A percentile compares a stretch with the other conserved stretches of the same genome.
These are phyloP conservation scores for Clonostachys byssicola DNA, from an alignment of 2,329 filamentous ascomycete species.

Conservation along the genomic window DNA sequence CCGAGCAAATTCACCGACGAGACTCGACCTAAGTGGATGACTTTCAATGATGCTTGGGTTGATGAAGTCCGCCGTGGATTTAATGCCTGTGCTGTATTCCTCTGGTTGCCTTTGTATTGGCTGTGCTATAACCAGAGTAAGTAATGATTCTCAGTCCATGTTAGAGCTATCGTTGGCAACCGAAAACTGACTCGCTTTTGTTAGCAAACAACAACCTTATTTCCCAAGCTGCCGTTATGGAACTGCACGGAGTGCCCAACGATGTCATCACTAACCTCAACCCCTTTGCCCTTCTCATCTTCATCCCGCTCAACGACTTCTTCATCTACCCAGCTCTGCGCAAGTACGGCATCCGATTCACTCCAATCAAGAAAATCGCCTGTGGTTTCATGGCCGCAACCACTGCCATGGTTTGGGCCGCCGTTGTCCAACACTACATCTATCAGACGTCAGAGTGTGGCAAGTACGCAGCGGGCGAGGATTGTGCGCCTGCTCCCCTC, in stretches of 20 bases:
- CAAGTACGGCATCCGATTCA: conserved; percentile 61
- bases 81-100: conserved; percentile 64
- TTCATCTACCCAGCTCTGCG: conserved; percentile 65
- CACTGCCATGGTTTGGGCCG: conserved; percentile 53
- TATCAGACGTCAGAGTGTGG: conserved; percentile 62
- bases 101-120: conserved; percentile 63
- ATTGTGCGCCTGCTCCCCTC: conserved; percentile 45
- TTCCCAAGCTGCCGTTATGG: conserved; percentile 62
- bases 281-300: conserved; percentile 68
- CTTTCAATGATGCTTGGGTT: conserved; percentile 75
- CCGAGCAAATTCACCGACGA: conserved; percentile 55
- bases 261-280: conserved; percentile 73
- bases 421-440: conserved; percentile 54
- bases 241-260: conserved; percentile 68
- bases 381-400: conserved; percentile 63
- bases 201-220: conserved; percentile 52
- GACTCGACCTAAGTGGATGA: conserved; percentile 65
- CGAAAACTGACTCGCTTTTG: neutral
- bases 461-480: conserved; percentile 22
- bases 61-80: conserved; percentile 69
- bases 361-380: conserved; percentile 72
- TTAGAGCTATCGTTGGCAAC: neutral
- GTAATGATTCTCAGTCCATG: conserved; percentile 8
- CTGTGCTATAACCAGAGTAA: conserved; percentile 40
- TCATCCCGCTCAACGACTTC: conserved; percentile 67